Conservation (phyloP, 2,329 filamentous ascomycete genomes). For the Periconia sp. region DNA sequence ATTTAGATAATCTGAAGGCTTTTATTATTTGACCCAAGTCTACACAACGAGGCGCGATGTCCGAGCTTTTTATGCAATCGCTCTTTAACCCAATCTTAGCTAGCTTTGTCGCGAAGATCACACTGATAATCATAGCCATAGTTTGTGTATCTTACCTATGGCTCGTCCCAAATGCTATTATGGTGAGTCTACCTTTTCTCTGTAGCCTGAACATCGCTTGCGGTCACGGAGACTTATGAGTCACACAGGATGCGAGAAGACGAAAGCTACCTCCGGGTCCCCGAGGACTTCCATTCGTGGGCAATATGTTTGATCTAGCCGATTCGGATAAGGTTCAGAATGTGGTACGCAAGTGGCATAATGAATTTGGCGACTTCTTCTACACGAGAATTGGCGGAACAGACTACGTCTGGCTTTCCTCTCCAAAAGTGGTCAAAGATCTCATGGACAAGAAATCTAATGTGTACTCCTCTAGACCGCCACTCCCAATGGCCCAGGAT, state of each 20-base stretch:
- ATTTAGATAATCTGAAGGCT: too few species aligned
- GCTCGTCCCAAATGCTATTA: constrained; percentile 38
- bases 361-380: constrained; percentile 47
- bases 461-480: constrained; percentile 57
- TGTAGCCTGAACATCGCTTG: too few species aligned
- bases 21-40: too few species aligned
- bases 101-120: too few species aligned
- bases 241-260: constrained; percentile 31
- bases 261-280: constrained; percentile 48
- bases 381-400: constrained; percentile 49
- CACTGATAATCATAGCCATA: too few species aligned
- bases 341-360: constrained; percentile 43
- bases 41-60: too few species aligned
- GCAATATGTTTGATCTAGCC: constrained; percentile 47
- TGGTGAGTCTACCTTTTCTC: constrained; percentile 13
- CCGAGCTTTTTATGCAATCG: too few species aligned
- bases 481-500: constrained; percentile 45
- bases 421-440: constrained; percentile 58
- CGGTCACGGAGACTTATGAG: constrained; percentile 1
- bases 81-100: too few species aligned
- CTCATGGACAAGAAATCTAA: constrained; percentile 61
- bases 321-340: constrained; percentile 39
- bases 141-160: constrained; percentile 32
- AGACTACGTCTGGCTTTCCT: constrained; percentile 51
- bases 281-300: constrained; percentile 47